These are phyloP conservation scores for Fusarium ramigenum DNA, from an alignment of 2,329 filamentous ascomycete genomes.

Conservation along the genomic window DNA sequence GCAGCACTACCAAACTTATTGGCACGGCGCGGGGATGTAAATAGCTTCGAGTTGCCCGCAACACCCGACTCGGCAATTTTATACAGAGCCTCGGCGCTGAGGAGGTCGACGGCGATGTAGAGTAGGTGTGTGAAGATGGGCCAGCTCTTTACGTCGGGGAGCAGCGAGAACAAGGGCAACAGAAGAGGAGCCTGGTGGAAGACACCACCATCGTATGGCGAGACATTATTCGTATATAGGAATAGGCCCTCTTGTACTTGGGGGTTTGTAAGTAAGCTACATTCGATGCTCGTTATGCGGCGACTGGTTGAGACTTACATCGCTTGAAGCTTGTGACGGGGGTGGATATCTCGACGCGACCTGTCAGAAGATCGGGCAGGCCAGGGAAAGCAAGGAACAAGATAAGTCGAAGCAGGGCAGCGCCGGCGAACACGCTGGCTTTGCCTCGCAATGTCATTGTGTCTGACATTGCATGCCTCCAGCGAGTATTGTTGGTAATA, in stretches of 20 bases:
- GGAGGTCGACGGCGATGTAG: conserved; percentile 82
- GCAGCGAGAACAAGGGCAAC: conserved; percentile 87
- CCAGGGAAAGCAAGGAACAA: conserved; percentile 84
- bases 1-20: conserved; percentile 78
- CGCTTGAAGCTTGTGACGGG: conserved; percentile 98
- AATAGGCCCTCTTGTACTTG: conserved; percentile 88
- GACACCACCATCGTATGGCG: conserved; percentile 94
- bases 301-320: conserved; percentile 64
- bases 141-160: conserved; percentile 74
- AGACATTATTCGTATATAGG: conserved; percentile 94
- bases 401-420: conserved; percentile 80
- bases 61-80: conserved; percentile 85
- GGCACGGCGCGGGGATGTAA: conserved; percentile 79
- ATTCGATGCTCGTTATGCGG: not conserved
- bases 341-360: conserved; percentile 94
- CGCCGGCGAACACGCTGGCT: conserved; percentile 73
- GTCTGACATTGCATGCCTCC: conserved; percentile 49
- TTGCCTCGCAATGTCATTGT: conserved; percentile 55
- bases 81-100: conserved; percentile 82
- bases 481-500: conserved; percentile 36
- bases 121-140: conserved; percentile 81
- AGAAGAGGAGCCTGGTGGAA: conserved; percentile 86
- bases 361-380: conserved; percentile 85
- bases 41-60: conserved; percentile 76
- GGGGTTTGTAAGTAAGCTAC: conserved; percentile 6